Evolutionary conservation across 352 stramenopile species (phyloP), one percentile per base, ranked within the genome.

Genomic region (Phytophthora aleatoria): DNA sequence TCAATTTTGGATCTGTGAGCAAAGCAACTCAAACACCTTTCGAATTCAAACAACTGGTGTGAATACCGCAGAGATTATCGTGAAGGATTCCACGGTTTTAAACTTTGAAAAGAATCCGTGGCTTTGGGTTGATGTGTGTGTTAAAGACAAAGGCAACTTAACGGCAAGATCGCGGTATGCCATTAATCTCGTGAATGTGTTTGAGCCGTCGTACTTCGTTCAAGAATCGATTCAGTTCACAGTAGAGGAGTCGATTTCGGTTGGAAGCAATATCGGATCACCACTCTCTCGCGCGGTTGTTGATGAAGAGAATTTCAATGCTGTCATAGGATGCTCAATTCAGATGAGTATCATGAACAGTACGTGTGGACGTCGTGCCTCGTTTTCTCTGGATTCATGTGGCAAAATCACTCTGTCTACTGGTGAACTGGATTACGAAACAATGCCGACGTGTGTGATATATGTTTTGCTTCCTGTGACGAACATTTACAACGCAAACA

Each of bases 121-220:
- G 3, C 54, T 87, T 24, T 84, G 72, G 71, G 50, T 89, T 2
- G 80, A 87, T 48, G 45, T 77, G 3, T 89, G 80, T 61, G 80
- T 79, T 15, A 41, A 76, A 56, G 80, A 89, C 39, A 58, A 61
- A n/a, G 59, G 30, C 1, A 73, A 67, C 2, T 54, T 84, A 3
- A 69, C 52, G 0, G 36, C 61, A 27, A 63, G 50, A 26, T 42
- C 58, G 0, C 65, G 78, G 36, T 55, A 85, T 10, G 48, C 12
- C 2, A 35, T 86, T 1, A 57, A 53, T 20, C 58, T 89, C 16
- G 9, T 64, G 1, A 86, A 89, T 39, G 77, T 89, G n/a, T 80
- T 75, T 20, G 80, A 89, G 42, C 69, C 77, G 0, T 71, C 77
- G 11, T 77, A 64, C 3, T 86, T 89, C 36, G 71, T 52, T 0